phyloP scores from a whole-genome alignment of 139 green algal genomes.

The Pseudopediastrum boryanum region DNA sequence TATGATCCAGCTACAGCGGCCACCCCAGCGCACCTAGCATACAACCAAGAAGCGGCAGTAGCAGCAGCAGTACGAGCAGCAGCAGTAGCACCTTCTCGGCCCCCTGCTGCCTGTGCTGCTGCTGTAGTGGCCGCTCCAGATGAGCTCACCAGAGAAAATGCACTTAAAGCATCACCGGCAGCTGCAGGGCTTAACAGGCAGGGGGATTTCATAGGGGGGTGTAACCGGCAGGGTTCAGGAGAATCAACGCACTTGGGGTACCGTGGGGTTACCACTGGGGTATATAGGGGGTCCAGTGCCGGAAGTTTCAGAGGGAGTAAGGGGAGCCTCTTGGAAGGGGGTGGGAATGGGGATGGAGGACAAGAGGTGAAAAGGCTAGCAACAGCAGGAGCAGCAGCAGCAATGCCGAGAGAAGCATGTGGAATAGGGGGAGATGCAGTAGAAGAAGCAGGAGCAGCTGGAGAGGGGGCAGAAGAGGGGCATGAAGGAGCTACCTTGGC shows the following conservation, averaged over 20 bases:
- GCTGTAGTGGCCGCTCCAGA: not conserved
- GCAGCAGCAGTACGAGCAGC: conserved; percentile 14
- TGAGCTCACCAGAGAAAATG: too few species aligned
- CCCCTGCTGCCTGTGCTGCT: conserved; percentile 24
- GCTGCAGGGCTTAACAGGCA: too few species aligned
- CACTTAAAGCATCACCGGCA: too few species aligned
- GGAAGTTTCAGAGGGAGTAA: too few species aligned
- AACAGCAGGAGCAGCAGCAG: conserved; percentile 21
- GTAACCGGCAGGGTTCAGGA: too few species aligned
- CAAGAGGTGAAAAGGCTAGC: too few species aligned
- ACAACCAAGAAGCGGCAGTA: not conserved
- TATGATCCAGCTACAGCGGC: not conserved
- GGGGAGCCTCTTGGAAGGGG: too few species aligned
- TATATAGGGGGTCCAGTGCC: too few species aligned
- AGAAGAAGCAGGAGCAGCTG: conserved; percentile 7
- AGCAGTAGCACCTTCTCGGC: conserved; percentile 20
- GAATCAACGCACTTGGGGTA: too few species aligned
- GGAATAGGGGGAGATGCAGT: not conserved
- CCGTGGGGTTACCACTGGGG: too few species aligned
- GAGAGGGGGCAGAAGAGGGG: not conserved
- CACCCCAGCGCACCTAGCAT: conserved; percentile 13
- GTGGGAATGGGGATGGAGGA: too few species aligned
- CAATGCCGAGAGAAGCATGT: not conserved
- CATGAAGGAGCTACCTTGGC: not conserved
- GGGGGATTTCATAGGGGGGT: too few species aligned